Evolutionary conservation across 345 rosid genomes (phyloP), one percentile per base, ranked within the genome.

Genomic region (Kernera saxatilis): DNA sequence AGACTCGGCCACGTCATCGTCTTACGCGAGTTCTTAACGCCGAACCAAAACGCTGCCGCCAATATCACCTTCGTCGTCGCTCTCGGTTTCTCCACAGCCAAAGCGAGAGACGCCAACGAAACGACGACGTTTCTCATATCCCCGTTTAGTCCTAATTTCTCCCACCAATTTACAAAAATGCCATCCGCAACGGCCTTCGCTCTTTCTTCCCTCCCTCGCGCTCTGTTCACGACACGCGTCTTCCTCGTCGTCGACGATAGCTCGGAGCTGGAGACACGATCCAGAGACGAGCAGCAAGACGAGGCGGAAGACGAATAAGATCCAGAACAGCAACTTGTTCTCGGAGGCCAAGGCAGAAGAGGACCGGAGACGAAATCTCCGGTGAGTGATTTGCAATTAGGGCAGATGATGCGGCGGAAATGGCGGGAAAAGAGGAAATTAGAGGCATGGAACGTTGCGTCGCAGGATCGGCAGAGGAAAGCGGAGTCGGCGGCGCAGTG

Each of bases 21-120:
- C n/a, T 52, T 26, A 2, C 32, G 5, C 8, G 39, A 54, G 35
- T 40, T 41, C 67, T 8, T 66, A 43, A 77, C 40, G 5, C 73
- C 77, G 45, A 64, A 66, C 80, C 80, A 77, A 67, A 77, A 77
- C 73, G 80, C 71, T 32, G 64, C 77, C 17, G 80, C 76, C 2
- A 77, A 66, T 5, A 66, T 13, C 64, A 72, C 52, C 8, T 30
- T 40, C 7, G 5, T 56, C 57, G 29, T 39, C 69, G 46, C 41
- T 18, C 27, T 71, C 68, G 36, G 36, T 56, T 2, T 59, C 51
- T 52, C 77, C 44, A 65, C 33, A n/a, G 61, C 50, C 55, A 77
- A 39, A 57, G 73, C 80, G 0, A 48, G 49, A 41, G 61, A 77
- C 53, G 77, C 80, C 10, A 15, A 71, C 10, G 80, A 66, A 32